Evolutionary conservation across 2,329 filamentous ascomycete genomes (phyloP), one percentile per base, ranked within the genome.

Genomic region (Fragosphaeria purpurea): DNA sequence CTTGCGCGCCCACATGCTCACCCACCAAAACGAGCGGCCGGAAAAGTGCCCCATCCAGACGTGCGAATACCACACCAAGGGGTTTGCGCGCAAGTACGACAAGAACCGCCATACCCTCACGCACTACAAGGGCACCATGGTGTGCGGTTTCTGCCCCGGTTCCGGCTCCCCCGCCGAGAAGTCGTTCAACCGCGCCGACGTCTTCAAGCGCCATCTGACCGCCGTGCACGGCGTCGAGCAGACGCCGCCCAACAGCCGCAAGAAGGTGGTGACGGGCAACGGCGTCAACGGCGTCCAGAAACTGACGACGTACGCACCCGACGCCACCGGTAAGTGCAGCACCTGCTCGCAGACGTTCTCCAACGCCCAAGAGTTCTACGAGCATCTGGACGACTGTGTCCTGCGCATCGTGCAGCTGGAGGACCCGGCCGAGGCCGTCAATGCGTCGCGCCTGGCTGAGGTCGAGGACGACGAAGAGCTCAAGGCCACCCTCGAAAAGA

Each of bases 61-160:
- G 0, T 96, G 90, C 72, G 88, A 95, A 62, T 96, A 95, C 68
- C 85, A 95, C 71, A 72, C 79, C 62, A 95, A 95, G 69, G 90
- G 90, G 4, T 96, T 96, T 63, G 89, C 90, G 9, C 79, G 90
- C 60, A 95, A 95, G 69, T 96, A 96, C 65, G 90, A 96, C 73
- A 95, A 95, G 76, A 95, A 95, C 70, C 76, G 90, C 43, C 90
- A 96, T 66, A 95, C 89, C 5, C 69, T 95, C 55, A 96, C 90
- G 5, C 90, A 96, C 66, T 96, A 95, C 77, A 95, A 95, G 70
- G 90, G 90, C 41, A 95, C 87, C 46, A 95, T 95, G 90, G 88
- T 95, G 31, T 96, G 90, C 63, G 89, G 88, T 34, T 96, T 95
- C 71, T 95, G 90, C 61, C 88, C 89, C 1, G 88, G 88, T 37